Base-by-base conservation (phyloP, 2,329 filamentous ascomycete genomes). In the Clonostachys chloroleuca region DNA sequence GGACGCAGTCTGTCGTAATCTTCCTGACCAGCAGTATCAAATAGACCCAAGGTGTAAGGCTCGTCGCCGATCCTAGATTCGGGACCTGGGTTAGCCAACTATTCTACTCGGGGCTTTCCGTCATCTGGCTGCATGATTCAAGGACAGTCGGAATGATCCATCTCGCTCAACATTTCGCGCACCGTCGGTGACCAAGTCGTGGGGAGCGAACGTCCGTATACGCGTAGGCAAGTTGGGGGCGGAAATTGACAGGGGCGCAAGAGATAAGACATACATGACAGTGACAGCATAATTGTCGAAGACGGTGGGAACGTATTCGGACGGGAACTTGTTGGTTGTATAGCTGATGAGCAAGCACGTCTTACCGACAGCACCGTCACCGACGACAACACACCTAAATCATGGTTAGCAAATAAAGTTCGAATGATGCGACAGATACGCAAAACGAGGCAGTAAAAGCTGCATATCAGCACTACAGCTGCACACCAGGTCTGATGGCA, bases 211-310 rank as follows among this genome's bases (percentile, higher is more conserved):
- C 3, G 24, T 30, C 24, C 9, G 24, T 10, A 30, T 10, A 30
- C 24, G 24, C 9, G 24, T 10, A 10, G 24, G 24, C 17, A 14
- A n/a, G 24, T 30, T 30, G 24, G 24, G 24, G 24, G 24, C 24
- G 24, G 24, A 30, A 30, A 30, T 30, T 30, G 24, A 10, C 9
- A 30, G 24, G 24, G 24, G 24, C 24, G 24, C 24, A 30, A 30
- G 24, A 30, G 24, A 30, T 30, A 30, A 30, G 40, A 45, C 47
- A 12, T 80, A 96, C 94, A 99, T 99, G 58, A 99, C 94, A 56
- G 94, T 99, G 67, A 99, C 94, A 49, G 94, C 94, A 81, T 99
- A 99, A 75, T 99, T 99, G 72, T 99, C 94, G 71, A 99, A 99
- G 54, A 99, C 94, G 33, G 94, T 99, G 45, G 94, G 94, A 49